Evolutionary conservation across 371 early-diverging fungal species (phyloP).

Genomic region (Syncephalastrum monosporum): DNA sequence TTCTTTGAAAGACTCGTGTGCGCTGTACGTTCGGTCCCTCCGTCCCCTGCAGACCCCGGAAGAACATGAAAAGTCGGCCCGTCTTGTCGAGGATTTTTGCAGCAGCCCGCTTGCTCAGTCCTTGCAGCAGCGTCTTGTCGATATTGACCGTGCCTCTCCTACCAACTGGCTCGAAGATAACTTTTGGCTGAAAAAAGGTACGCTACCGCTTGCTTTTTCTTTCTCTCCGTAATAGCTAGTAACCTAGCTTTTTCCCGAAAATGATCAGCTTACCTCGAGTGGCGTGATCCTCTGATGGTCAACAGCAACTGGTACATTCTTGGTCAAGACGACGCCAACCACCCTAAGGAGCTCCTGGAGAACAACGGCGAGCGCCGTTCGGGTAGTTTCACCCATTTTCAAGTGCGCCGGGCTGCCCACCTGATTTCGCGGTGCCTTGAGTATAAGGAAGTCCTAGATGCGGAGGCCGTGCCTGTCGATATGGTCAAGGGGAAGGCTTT

Average conservation of each 20-base stretch:
- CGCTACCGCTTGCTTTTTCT: not conserved
- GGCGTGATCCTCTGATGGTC: slow-evolving; percentile 85
- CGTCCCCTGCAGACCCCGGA: slow-evolving; percentile 57
- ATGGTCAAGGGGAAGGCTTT: slow-evolving; percentile 51
- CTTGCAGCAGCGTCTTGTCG: slow-evolving; percentile 59
- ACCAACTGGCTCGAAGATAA: slow-evolving; percentile 89
- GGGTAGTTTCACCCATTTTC: slow-evolving; percentile 72
- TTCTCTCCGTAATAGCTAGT: not conserved
- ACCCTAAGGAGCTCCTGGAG: slow-evolving; percentile 54
- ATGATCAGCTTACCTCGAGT: slow-evolving; percentile 79
- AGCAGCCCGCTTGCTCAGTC: slow-evolving; percentile 26
- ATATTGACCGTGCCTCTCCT: slow-evolving; percentile 59
- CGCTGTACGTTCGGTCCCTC: slow-evolving; percentile 68
- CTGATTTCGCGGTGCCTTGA: slow-evolving; percentile 70
- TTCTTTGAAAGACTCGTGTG: slow-evolving; percentile 67
- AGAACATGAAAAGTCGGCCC: slow-evolving; percentile 29
- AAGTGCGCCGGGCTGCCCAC: slow-evolving; percentile 84
- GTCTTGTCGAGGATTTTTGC: slow-evolving; percentile 34
- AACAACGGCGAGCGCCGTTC: slow-evolving; percentile 26
- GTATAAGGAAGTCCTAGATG: slow-evolving; percentile 70
- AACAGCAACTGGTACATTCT: slow-evolving; percentile 91
- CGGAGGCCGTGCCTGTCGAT: slow-evolving; percentile 55
- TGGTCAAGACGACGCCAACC: slow-evolving; percentile 66
- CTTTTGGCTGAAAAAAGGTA: slow-evolving; percentile 78
- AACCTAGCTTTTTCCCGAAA: not conserved